Evolutionary conservation across 2,329 filamentous ascomycete species (phyloP).

Genomic region (Metarhizium album): DNA sequence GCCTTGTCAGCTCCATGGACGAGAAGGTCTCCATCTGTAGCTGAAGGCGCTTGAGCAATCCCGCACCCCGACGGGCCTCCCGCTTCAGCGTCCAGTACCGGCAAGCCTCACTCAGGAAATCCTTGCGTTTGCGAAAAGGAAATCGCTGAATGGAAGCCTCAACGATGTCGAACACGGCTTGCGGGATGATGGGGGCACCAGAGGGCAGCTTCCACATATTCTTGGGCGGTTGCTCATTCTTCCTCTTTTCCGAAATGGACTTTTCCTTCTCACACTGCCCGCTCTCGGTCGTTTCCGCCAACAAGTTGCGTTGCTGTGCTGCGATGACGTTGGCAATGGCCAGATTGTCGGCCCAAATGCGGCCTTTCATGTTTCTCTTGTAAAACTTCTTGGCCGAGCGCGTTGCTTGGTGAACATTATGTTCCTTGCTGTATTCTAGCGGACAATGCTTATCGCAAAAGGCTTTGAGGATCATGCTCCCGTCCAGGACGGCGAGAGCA

Average conservation of each 20-base stretch:
- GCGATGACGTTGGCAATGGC: slow-evolving; percentile 70
- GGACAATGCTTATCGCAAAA: slow-evolving; percentile 96
- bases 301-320: slow-evolving; percentile 54
- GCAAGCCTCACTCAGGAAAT: slow-evolving; percentile 86
- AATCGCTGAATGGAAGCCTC: slow-evolving; percentile 77
- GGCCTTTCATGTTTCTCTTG: slow-evolving; percentile 75
- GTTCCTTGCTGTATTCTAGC: slow-evolving; percentile 75
- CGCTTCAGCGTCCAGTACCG: slow-evolving; percentile 97
- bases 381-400: slow-evolving; percentile 82
- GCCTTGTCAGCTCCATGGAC: slow-evolving; percentile 90
- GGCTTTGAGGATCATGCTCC: slow-evolving; percentile 77
- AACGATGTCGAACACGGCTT: slow-evolving; percentile 76
- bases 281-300: slow-evolving; percentile 62
- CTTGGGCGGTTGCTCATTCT: slow-evolving; percentile 39
- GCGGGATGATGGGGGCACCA: slow-evolving; percentile 86
- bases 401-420: slow-evolving; percentile 70
- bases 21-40: slow-evolving; percentile 94
- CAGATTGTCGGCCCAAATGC: slow-evolving; percentile 87
- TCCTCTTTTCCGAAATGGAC: slow-evolving; percentile 64
- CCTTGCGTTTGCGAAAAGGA: slow-evolving; percentile 69
- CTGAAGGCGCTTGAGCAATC: slow-evolving; percentile 84
- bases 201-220: slow-evolving; percentile 81
- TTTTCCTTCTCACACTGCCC: slow-evolving; percentile 79
- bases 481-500: slow-evolving; percentile 63
- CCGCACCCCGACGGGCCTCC: slow-evolving; percentile 82